phyloP scores from a whole-genome alignment of 2,329 filamentous ascomycete species.

The Ophiostoma himal-ulmi region DNA sequence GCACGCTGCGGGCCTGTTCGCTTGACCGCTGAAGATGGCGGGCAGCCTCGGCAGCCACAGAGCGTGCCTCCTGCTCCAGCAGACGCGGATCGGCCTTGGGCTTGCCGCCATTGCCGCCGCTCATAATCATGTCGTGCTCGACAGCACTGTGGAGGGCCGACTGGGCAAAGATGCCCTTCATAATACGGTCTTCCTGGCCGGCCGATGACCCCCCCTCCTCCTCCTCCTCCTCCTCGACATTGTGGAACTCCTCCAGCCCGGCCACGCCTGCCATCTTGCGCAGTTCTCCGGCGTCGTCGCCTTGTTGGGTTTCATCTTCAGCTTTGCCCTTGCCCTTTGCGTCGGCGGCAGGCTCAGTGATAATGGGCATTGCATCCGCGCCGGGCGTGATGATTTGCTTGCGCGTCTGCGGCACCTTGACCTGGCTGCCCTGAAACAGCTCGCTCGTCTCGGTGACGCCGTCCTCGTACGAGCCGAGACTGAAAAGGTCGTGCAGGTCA shows the following conservation, averaged over 20 bases:
- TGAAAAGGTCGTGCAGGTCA: slow-evolving; percentile 89
- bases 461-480: slow-evolving; percentile 60
- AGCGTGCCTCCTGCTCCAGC: slow-evolving; percentile 74
- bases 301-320: neutral
- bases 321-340: neutral
- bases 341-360: slow-evolving; percentile 3
- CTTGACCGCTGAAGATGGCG: slow-evolving; percentile 67
- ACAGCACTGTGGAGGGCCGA: slow-evolving; percentile 85
- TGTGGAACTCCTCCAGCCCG: slow-evolving; percentile 57
- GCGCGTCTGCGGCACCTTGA: slow-evolving; percentile 44
- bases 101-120: slow-evolving; percentile 61
- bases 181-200: slow-evolving; percentile 65
- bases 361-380: slow-evolving; percentile 25
- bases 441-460: slow-evolving; percentile 75
- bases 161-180: slow-evolving; percentile 82
- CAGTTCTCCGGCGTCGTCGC: slow-evolving; percentile 23
- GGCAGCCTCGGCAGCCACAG: slow-evolving; percentile 71
- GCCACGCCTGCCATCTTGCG: slow-evolving; percentile 52
- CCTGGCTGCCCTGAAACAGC: slow-evolving; percentile 82
- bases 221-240: slow-evolving; percentile 37
- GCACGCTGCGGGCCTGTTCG: slow-evolving; percentile 64
- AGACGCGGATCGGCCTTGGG: slow-evolving; percentile 69
- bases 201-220: slow-evolving; percentile 33
- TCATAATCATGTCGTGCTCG: slow-evolving; percentile 88
- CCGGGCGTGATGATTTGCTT: slow-evolving; percentile 32